Base-by-base conservation (phyloP, 2,329 filamentous ascomycete species). In the Magnaporthales sp. region DNA sequence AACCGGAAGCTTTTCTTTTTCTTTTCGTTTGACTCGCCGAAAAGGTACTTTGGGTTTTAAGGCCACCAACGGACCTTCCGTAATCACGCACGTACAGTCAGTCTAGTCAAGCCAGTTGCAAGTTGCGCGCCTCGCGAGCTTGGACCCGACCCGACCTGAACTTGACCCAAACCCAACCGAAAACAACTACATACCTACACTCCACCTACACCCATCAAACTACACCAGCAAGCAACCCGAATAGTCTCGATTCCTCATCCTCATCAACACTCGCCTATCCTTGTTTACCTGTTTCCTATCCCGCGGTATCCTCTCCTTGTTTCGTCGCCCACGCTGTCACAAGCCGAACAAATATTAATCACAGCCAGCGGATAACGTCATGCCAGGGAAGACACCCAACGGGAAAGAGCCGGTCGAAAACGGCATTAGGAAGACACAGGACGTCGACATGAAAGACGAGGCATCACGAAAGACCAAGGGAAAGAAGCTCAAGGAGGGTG, bases 371-470 rank as follows among this genome's bases (percentile, higher is more conserved):
- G 24, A 60, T 27, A 60, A 60, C 56, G 78, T 75, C 71, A 91
- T 91, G 89, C 88, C 88, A 72, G 86, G 89, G 77, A 90, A 91
- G 78, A 89, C 89, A 74, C 88, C 89, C 74, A 90, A 89, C 80
- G 87, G 88, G 76, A 89, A 89, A 69, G 85, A 90, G 78, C 86
- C 88, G 69, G 80, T 86, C 72, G 87, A 89, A 76, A 91, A 91
- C 77, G 85, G 87, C 72, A 7, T 27, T 29, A 86, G 81, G 77
- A 83, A 86, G 70, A 86, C 85, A 69, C 85, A 90, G 72, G 89
- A 92, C 76, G 83, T 88, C 73, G 88, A 91, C 74, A 90, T 89
- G 86, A 89, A 86, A 76, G 83, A 84, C 76, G 72, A 74, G 76
- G 75, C 77, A 24, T 79, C 80, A 74, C 79, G 83, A 73, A 91